Base-by-base conservation (phyloP, 306 rosid species). In the Rubus parviflorus region DNA sequence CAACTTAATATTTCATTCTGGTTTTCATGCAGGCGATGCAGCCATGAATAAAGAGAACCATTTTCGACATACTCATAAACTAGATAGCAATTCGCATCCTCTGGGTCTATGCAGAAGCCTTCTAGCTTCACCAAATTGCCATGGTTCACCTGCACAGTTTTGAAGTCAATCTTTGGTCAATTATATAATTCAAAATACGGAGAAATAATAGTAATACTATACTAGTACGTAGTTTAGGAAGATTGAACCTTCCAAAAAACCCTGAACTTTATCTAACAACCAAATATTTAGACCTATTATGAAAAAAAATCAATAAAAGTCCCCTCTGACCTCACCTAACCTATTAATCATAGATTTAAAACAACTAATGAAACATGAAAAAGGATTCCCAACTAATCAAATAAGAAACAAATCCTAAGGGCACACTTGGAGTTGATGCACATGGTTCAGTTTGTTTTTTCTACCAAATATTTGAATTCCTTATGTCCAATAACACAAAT, bases 111-210 rank as follows among this genome's bases (percentile, higher is more conserved):
- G 92, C 98, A 90, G 64, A 95, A 95, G 43, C 98, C 98, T 53
- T 92, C 98, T 57, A 95, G 78, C 87, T 88, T 95, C 90, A 95
- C 97, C 82, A 95, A 71, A 82, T 83, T 95, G 80, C 98, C 98
- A 82, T 95, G 98, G 88, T 95, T 95, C 45, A 95, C 97, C 98
- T 95, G 75, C 89, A 83, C 66, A 67, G 77, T 20, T 56, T 8
- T 11, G 37, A 4, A 74, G 57, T 45, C 53, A 35, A 8, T 62
- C 38, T 72, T 58, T 77, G 61, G 56, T 77, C 77, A 81, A n/a
- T 79, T 56, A 52, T 6, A 60, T 1, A 1, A 23, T 60, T 60
- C 15, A 25, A 60, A 8, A 15, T 60, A 23, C 4, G 37, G 38
- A 0, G 30, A 56, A n/a, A 52, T 16, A 52, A 16, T n/a, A 4